Conservation (phyloP, 1,284 basidiomycete genomes). For the Fomitopsis pinicola region DNA sequence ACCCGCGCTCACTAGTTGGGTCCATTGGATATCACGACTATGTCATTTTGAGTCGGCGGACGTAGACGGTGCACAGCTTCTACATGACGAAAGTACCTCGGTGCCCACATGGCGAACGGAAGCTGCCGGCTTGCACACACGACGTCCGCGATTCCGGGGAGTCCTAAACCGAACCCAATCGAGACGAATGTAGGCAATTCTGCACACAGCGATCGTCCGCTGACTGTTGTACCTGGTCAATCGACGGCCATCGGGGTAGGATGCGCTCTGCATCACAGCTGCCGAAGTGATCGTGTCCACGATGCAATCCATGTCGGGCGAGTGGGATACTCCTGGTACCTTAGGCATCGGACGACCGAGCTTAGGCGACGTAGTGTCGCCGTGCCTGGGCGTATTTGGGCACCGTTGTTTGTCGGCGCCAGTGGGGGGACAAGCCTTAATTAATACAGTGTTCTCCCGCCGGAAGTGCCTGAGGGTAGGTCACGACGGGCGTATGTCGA, state of each 20-base stretch:
- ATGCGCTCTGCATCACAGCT: not conserved
- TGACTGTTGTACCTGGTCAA: too few species aligned
- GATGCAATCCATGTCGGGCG: too few species aligned
- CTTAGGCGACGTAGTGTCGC: not conserved
- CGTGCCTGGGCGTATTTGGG: conserved; percentile 1
- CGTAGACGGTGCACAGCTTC: not conserved
- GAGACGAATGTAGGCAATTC: not conserved
- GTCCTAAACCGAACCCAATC: not conserved
- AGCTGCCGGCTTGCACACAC: not conserved
- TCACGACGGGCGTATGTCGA: not conserved
- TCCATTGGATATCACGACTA: not conserved
- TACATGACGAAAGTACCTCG: not conserved
- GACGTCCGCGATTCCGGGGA: not conserved
- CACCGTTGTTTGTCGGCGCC: not conserved
- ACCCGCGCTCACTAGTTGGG: not conserved
- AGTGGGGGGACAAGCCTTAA: not conserved
- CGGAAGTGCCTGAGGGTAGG: not conserved
- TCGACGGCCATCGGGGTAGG: not conserved
- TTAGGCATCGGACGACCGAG: not conserved
- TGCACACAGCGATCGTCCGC: too few species aligned
- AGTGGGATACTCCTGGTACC: too few species aligned
- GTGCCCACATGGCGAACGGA: not conserved
- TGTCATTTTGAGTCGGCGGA: not conserved
- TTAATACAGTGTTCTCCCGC: not conserved
- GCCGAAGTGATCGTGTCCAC: not conserved